Conservation (phyloP, 352 stramenopile genomes). For the Thalassiosira mediterranea region DNA sequence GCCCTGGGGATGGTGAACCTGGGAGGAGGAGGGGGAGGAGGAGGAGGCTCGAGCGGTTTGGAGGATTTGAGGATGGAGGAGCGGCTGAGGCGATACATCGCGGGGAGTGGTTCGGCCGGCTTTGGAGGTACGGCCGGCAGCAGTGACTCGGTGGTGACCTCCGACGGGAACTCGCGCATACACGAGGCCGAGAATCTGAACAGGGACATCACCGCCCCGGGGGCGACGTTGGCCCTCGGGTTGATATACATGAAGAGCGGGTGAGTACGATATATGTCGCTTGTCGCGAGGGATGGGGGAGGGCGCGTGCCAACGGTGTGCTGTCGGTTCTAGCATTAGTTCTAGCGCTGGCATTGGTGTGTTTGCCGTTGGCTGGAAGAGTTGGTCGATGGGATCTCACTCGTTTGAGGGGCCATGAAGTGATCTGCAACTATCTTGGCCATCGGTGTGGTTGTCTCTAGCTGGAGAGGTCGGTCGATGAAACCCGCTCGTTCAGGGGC, state of each 20-base stretch:
- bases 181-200: constrained; percentile 92
- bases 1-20: constrained; percentile 96
- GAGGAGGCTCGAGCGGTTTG: constrained; percentile 66
- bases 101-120: constrained; percentile 78
- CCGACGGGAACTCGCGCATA: constrained; percentile 81
- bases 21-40: constrained; percentile 54
- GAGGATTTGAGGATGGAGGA: constrained; percentile 96
- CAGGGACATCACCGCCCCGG: constrained; percentile 92
- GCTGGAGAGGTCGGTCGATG: too few relatives aligned
- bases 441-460: too few relatives aligned
- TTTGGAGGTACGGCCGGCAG: constrained; percentile 49
- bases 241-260: constrained; percentile 96
- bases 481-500: too few relatives aligned
- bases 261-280: constrained; percentile 69
- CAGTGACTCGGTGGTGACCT: constrained; percentile 46
- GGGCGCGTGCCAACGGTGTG: too few relatives aligned
- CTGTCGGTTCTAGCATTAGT: too few relatives aligned
- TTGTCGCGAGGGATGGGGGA: constrained; percentile 1
- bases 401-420: too few relatives aligned
- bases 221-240: constrained; percentile 91
- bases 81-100: constrained; percentile 93
- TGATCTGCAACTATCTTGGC: too few relatives aligned
- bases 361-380: too few relatives aligned
- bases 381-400: too few relatives aligned
- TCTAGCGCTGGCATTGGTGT: too few relatives aligned